Conservation (phyloP, 805 yeast species). For the Candida railenensis region DNA sequence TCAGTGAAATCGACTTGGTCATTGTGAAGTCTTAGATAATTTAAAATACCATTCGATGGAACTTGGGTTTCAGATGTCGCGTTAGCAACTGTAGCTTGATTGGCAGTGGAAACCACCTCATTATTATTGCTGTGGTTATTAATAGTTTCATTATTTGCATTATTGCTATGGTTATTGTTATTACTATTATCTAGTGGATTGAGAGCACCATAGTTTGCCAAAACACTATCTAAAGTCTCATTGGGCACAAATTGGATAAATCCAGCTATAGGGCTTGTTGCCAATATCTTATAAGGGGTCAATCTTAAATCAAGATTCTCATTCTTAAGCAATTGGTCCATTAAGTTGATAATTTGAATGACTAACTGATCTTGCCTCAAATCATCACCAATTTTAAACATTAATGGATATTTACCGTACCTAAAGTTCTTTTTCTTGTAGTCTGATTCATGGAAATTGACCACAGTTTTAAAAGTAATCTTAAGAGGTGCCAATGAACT, state of each 20-base stretch:
- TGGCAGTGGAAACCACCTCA: too few species aligned
- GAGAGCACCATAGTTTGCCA: conserved; percentile 5
- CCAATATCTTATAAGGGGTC: conserved; percentile 86
- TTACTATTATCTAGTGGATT: not conserved
- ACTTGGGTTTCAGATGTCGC: conserved; percentile 5
- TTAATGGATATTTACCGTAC: conserved; percentile 63
- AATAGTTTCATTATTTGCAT: too few species aligned
- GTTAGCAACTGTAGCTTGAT: not conserved
- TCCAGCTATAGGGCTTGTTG: conserved; percentile 90
- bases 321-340: conserved; percentile 84
- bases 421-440: conserved; percentile 20
- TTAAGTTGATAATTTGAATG: conserved; percentile 85
- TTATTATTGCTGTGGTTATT: too few species aligned
- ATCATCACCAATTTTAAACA: conserved; percentile 96
- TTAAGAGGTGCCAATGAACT: conserved; percentile 88
- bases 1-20: not conserved
- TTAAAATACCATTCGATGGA: conserved; percentile 67
- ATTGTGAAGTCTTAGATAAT: conserved; percentile 62
- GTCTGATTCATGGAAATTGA: conserved; percentile 25
- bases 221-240: conserved; percentile 77
- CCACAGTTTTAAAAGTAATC: conserved; percentile 65
- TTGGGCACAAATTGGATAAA: conserved; percentile 94
- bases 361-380: conserved; percentile 94
- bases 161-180: conserved; percentile 7
- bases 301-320: conserved; percentile 87